These are phyloP conservation scores for Eucalyptus erythrocorys DNA, from an alignment of 345 rosid species.

Conservation along the genomic window DNA sequence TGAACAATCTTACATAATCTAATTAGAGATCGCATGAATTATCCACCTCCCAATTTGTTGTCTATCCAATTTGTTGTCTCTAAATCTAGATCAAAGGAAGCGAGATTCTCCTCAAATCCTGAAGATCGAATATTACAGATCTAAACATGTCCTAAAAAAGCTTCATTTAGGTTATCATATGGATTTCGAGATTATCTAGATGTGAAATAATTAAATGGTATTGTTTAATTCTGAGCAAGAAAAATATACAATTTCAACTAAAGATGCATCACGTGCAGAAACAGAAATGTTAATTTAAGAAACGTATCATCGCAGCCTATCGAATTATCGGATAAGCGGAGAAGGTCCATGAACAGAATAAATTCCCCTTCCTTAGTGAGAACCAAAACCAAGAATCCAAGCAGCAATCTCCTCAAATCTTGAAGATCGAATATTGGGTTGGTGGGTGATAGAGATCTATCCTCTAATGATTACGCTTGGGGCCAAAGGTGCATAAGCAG, in stretches of 20 bases:
- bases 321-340: too few relatives aligned
- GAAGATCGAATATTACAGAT: too few relatives aligned
- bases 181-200: background rate
- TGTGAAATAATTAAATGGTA: too few relatives aligned
- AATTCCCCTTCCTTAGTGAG: background rate
- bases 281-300: too few relatives aligned
- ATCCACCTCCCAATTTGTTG: background rate
- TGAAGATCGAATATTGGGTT: background rate
- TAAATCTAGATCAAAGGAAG: background rate
- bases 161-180: fast-evolving
- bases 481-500: slow-evolving; percentile 2
- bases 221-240: background rate
- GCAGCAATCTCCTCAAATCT: background rate
- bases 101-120: background rate
- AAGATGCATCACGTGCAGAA: too few relatives aligned
- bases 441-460: slow-evolving; percentile 12
- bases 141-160: fast-evolving
- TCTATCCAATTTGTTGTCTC: background rate
- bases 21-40: background rate
- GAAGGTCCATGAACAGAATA: background rate
- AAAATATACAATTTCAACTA: too few relatives aligned
- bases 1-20: background rate
- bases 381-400: background rate
- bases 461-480: slow-evolving; percentile 1
- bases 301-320: too few relatives aligned